Conservation (phyloP, 2,329 filamentous ascomycete species). For the Chaetothyriales sp. region DNA sequence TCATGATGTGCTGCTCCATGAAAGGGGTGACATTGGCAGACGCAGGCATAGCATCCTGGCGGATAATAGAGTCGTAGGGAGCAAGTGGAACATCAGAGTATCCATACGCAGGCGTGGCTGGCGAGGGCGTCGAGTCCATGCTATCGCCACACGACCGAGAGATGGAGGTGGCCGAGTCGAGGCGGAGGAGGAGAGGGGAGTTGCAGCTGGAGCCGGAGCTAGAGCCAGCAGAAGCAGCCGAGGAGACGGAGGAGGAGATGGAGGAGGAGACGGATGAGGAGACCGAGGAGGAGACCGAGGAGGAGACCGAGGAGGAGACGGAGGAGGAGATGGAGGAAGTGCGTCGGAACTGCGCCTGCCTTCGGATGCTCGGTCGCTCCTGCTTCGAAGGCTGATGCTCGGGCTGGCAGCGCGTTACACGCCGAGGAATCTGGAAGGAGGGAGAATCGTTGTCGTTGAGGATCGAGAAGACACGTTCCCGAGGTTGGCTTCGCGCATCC, state of each 20-base stretch:
- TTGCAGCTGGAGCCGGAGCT: not conserved
- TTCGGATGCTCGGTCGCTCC: constrained; percentile 12
- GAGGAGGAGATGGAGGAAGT: constrained; percentile 16
- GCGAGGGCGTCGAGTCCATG: constrained; percentile 20
- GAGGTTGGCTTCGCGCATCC: constrained; percentile 18
- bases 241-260: constrained; percentile 14
- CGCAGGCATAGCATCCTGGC: constrained; percentile 17
- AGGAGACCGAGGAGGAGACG: constrained; percentile 13
- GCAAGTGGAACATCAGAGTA: constrained; percentile 12
- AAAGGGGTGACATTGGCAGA: constrained; percentile 18
- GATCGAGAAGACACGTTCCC: constrained; percentile 26
- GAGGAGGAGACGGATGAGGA: constrained; percentile 14
- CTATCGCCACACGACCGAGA: constrained; percentile 15
- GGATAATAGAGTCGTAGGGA: constrained; percentile 16
- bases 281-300: constrained; percentile 15
- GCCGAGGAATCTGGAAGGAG: constrained; percentile 26
- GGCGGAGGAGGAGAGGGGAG: constrained; percentile 14
- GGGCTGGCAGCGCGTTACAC: constrained; percentile 19
- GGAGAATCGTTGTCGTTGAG: constrained; percentile 36
- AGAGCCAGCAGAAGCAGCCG: constrained; percentile 9
- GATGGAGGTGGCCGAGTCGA: constrained; percentile 10
- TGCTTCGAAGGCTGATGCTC: constrained; percentile 2
- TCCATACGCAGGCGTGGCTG: constrained; percentile 16
- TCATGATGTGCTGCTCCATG: constrained; percentile 16
- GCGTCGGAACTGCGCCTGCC: constrained; percentile 12